Conservation (phyloP, 1,139 yeast species). For the Lodderomyces pseudojiufengensis region DNA sequence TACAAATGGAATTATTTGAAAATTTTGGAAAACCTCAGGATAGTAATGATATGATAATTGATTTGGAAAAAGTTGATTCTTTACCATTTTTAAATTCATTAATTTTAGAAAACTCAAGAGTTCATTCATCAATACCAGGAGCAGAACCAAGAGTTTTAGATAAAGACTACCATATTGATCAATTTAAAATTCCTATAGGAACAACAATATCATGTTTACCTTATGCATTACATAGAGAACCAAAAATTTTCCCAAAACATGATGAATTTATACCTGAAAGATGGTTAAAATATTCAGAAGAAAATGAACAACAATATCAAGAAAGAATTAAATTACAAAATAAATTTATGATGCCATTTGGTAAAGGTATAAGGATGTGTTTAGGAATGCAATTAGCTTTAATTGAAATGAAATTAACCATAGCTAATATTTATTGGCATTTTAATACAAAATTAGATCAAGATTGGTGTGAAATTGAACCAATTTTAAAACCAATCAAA, state of each 20-base stretch:
- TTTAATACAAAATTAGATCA: constrained; percentile 34
- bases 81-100: constrained; percentile 57
- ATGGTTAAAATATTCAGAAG: constrained; percentile 47
- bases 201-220: constrained; percentile 65
- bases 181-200: constrained; percentile 40
- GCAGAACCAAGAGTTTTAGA: constrained; percentile 61
- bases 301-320: constrained; percentile 29
- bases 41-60: constrained; percentile 22
- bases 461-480: constrained; percentile 42
- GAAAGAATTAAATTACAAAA: constrained; percentile 44
- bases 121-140: constrained; percentile 73
- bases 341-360: constrained; percentile 63
- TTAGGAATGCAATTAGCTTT: constrained; percentile 67
- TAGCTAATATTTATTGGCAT: constrained; percentile 53
- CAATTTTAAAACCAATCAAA: constrained; percentile 16
- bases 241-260: constrained; percentile 47
- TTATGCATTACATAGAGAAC: constrained; percentile 57
- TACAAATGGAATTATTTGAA: constrained; percentile 40
- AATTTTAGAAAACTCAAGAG: constrained; percentile 53
- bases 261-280: constrained; percentile 55
- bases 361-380: constrained; percentile 75
- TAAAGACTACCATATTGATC: constrained; percentile 19
- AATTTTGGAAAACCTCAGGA: constrained; percentile 30
- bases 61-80: constrained; percentile 42
- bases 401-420: constrained; percentile 59